phyloP scores from a whole-genome alignment of 768 basidiomycete species.

The Trametes sanguinea region DNA sequence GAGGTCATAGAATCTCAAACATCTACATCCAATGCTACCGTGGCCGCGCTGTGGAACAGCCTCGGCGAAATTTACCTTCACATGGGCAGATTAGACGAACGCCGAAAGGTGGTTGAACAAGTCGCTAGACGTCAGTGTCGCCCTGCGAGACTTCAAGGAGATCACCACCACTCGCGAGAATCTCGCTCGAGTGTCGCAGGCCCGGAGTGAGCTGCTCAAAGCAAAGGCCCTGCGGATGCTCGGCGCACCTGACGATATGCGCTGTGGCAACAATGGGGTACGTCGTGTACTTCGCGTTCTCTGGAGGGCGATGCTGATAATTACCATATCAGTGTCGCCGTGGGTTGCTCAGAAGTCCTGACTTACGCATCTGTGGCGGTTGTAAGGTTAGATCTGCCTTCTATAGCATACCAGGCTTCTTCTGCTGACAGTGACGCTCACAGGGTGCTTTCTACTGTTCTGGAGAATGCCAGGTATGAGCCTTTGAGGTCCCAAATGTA shows the following conservation, averaged over 20 bases:
- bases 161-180: constrained; percentile 40
- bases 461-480: constrained; percentile 15
- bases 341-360: constrained; percentile 8
- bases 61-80: constrained; percentile 41
- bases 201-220: constrained; percentile 33
- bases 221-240: constrained; percentile 36
- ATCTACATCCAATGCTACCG: constrained; percentile 27
- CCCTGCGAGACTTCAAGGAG: constrained; percentile 20
- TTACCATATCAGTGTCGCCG: constrained; percentile 1
- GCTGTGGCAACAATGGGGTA: constrained; percentile 34
- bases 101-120: constrained; percentile 40
- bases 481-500: background rate
- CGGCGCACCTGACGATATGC: constrained; percentile 31
- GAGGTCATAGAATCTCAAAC: constrained; percentile 29
- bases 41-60: constrained; percentile 35
- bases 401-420: background rate
- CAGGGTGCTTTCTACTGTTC: constrained; percentile 22
- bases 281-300: background rate
- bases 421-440: background rate
- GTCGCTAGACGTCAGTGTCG: constrained; percentile 37
- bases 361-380: constrained; percentile 19
- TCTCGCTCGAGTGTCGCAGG: constrained; percentile 40
- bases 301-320: background rate
- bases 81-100: constrained; percentile 40
- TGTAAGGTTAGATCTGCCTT: constrained; percentile 12